These are phyloP conservation scores for Chaetomium olivaceum DNA, from an alignment of 2,329 filamentous ascomycete species.

Conservation along the genomic window DNA sequence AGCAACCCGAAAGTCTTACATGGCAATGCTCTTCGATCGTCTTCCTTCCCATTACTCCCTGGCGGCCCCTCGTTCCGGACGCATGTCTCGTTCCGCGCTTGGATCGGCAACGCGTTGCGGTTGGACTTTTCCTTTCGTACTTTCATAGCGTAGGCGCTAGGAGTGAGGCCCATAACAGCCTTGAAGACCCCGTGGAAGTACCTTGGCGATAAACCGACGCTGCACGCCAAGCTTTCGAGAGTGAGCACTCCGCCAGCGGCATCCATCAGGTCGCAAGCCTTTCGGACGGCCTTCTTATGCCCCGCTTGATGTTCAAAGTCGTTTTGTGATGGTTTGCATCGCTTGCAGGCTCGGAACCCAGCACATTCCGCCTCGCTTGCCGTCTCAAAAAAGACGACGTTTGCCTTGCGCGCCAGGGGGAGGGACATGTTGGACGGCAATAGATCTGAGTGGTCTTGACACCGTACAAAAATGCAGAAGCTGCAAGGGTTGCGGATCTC, in stretches of 20 bases:
- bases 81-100: neutral
- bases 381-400: constrained; percentile 9
- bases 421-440: constrained; percentile 10
- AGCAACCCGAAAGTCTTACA: neutral
- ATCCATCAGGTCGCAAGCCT: constrained; percentile 2
- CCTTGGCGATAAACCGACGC: constrained; percentile 4
- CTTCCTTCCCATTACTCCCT: neutral
- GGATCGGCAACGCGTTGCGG: neutral
- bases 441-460: constrained; percentile 8
- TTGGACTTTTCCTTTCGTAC: neutral
- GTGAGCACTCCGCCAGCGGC: neutral
- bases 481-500: constrained; percentile 6
- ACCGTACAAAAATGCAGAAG: constrained; percentile 2
- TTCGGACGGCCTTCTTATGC: neutral
- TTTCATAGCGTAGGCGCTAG: neutral
- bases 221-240: neutral
- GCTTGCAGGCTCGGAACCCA: constrained; percentile 10
- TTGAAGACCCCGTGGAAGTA: constrained; percentile 11
- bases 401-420: constrained; percentile 6
- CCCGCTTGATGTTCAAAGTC: neutral
- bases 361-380: neutral
- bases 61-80: neutral
- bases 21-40: neutral
- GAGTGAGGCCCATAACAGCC: neutral
- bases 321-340: constrained; percentile 1